Base-by-base conservation (phyloP, 2,329 filamentous ascomycete species). In the Xylaria polymorpha region DNA sequence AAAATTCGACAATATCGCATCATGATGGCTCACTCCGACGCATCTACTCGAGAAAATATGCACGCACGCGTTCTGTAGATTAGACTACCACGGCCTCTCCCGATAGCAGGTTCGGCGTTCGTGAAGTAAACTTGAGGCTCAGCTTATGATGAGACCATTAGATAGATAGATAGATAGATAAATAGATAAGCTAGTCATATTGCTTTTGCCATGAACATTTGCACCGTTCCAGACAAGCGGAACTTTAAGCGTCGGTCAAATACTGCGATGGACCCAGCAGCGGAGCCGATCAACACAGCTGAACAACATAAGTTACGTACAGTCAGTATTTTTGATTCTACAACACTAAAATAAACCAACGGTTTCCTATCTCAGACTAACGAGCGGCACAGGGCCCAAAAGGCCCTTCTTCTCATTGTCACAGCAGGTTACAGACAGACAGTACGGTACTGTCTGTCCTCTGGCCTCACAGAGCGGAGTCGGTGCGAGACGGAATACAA, bases 71-170 rank as follows among this genome's bases (percentile, higher is more conserved):
- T 18, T 8, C 22, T 43, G 4, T 6, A 43, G 51, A 53, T 53
- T 58, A 43, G 51, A 53, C 48, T 53, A 32, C 63, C 37, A 56
- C 59, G 62, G 59, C 48, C 35, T 61, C 14, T 67, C 56, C 66
- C 64, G 66, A 61, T 41, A 37, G 62, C 66, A 53, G 61, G 56
- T 37, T 64, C 69, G 60, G 67, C 46, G 37, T 32, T 18, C 25
- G 58, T 14, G 56, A 64, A 29, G 2, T 2, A 29, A 29, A 29
- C 35, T n/a, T 63, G 59, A 44, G 15, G 10, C 46, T 44, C 44
- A 57, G 50, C 61, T 18, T 56, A 48, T 9, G 43, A 56, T 37
- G 25, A 35, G 48, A 51, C 43, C 12, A 46, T 14, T 22, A 14
- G 25, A 29, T 29, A 37, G 48, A 37, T 10, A 6, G 48, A 37